Evolutionary conservation across 2,329 filamentous ascomycete genomes (phyloP).

Genomic region (Zymoseptoria ardabiliae): DNA sequence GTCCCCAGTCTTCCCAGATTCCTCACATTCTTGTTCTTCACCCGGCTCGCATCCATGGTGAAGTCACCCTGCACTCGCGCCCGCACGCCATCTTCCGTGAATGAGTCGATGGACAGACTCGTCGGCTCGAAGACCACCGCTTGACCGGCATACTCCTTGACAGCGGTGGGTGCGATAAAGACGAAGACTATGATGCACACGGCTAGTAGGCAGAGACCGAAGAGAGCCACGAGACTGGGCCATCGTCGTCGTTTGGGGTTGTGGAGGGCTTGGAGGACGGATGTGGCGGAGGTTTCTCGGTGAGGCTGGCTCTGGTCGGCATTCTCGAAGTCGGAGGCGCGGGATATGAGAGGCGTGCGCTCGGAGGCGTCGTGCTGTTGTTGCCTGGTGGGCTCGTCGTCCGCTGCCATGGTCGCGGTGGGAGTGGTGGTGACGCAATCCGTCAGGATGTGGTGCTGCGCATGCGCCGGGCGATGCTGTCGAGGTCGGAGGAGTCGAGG

Average conservation of each 20-base stretch:
- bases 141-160: constrained; percentile 80
- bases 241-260: constrained; percentile 50
- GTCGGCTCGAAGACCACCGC: constrained; percentile 76
- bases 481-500: not conserved
- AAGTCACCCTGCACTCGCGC: constrained; percentile 79
- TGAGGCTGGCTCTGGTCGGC: constrained; percentile 20
- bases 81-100: constrained; percentile 69
- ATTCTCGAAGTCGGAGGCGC: constrained; percentile 1
- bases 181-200: constrained; percentile 66
- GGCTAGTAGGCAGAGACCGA: constrained; percentile 54
- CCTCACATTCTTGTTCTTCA: constrained; percentile 62
- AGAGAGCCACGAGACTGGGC: constrained; percentile 71
- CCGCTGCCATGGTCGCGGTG: not conserved
- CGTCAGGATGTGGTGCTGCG: not conserved
- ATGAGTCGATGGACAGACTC: constrained; percentile 74
- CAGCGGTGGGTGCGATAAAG: constrained; percentile 71
- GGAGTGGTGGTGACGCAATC: not conserved
- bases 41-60: constrained; percentile 67
- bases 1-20: constrained; percentile 71
- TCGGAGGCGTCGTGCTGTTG: not conserved
- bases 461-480: not conserved
- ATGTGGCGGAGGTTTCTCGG: constrained; percentile 15
- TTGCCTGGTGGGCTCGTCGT: not conserved
- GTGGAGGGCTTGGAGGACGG: constrained; percentile 17
- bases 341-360: not conserved